Percentiles rank a stretch among this genome's conserved stretches.
These are phyloP conservation scores for Mucor plumbeus DNA, from an alignment of 371 early-diverging fungal genomes.

Conservation along the genomic window DNA sequence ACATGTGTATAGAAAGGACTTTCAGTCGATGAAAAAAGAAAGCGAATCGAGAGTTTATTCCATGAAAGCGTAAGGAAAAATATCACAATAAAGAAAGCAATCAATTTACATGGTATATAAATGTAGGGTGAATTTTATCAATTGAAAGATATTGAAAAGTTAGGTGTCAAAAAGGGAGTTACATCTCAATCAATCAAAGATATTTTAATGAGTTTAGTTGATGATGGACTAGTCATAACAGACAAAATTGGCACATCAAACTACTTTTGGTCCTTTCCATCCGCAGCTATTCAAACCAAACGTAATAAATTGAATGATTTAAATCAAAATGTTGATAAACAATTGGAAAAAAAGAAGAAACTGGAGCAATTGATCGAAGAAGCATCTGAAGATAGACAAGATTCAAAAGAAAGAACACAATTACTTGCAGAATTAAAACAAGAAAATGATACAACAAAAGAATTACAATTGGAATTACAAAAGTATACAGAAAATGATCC, in stretches of 20 bases:
- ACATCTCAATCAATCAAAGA: constrained; percentile 90
- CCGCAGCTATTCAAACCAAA: constrained; percentile 63
- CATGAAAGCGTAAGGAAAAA: constrained; percentile 71
- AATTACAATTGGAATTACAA: constrained; percentile 55
- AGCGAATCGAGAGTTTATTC: constrained; percentile 75
- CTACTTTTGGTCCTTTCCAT: constrained; percentile 94
- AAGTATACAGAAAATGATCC: constrained; percentile 84
- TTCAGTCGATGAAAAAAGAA: constrained; percentile 82
- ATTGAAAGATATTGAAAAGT: constrained; percentile 92
- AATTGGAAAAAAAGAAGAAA: constrained; percentile 19
- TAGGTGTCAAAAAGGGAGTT: constrained; percentile 91
- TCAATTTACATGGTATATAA: background rate
- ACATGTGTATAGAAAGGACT: constrained; percentile 47
- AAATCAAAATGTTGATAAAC: constrained; percentile 14
- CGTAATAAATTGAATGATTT: constrained; percentile 17
- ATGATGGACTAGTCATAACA: constrained; percentile 84
- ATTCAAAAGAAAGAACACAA: constrained; percentile 41
- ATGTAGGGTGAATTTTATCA: constrained; percentile 70
- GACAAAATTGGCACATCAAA: constrained; percentile 95
- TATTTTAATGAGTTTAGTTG: constrained; percentile 86
- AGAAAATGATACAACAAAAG: constrained; percentile 49
- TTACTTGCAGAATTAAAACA: constrained; percentile 51
- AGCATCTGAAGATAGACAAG: constrained; percentile 40
- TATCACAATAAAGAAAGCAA: background rate
- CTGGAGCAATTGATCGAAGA: constrained; percentile 40